Base-by-base conservation (phyloP, 2,329 filamentous ascomycete species). In the Stenocarpella maydis region DNA sequence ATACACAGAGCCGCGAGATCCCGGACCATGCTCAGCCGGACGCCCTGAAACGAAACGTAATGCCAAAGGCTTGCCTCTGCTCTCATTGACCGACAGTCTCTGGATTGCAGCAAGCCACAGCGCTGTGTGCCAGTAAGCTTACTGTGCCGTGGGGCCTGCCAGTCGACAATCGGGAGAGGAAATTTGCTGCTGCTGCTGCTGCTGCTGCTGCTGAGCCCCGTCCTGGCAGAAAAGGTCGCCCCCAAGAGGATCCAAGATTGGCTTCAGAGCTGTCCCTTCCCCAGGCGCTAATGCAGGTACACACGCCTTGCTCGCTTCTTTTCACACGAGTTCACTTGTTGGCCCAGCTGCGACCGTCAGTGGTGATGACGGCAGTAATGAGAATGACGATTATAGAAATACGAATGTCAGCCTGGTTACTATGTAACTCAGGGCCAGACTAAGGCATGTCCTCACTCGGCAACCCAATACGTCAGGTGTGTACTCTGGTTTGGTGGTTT, bases 271-370 rank as follows among this genome's bases (percentile, higher is more conserved):
- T 37, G 58, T 17, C 28, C 19, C 39, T 54, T 54, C 15, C n/a
- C 49, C 41, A 21, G 28, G 49, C 64, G 45, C 65, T 67, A 67
- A 67, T 67, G 65, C 65, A 67, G 65, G 65, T 58, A 67, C 65
- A 31, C 52, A 67, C 65, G 43, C 52, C 28, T 37, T 47, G n/a
- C 41, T 63, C 41, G 26, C 41, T 49, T 49, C 58, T 28, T 49
- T 6, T 49, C 43, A 41, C 58, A 43, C 43, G 17, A 63, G 49
- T 49, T 12, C 15, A 4, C 4, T 34, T 34, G 31, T 34, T 61
- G 58, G 43, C 41, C 34, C 34, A 21, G 37, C 58, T 34, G n/a
- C 28, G 12, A 15, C 58, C 34, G 58, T 26, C 43, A 63, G 14
- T 37, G 43, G 24, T 21, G 19, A 41, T 45, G 31, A 47, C 8